Percentiles rank a stretch among this genome's conserved stretches.
Evolutionary conservation across 768 basidiomycete species (phyloP).

Genomic region (Mycena vulgaris): DNA sequence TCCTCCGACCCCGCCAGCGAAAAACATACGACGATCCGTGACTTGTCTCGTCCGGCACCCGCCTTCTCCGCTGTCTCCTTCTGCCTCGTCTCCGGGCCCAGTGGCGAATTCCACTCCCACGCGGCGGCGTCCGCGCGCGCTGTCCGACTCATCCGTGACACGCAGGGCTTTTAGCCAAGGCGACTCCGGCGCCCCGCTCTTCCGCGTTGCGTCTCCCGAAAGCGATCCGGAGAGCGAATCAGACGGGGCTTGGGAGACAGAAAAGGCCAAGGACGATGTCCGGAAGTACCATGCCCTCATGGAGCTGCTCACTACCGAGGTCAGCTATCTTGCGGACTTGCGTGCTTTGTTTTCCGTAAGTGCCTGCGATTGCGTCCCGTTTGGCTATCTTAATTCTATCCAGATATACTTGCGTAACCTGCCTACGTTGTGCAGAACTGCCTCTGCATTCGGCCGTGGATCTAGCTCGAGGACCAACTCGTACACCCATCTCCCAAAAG

Average conservation of each 20-base stretch:
- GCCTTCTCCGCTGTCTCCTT: constrained; percentile 54
- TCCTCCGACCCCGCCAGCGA: constrained; percentile 70
- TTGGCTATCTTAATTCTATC: constrained; percentile 17
- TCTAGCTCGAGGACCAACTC: constrained; percentile 64
- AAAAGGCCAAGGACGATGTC: constrained; percentile 61
- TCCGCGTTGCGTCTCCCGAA: constrained; percentile 9
- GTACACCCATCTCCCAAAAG: constrained; percentile 52
- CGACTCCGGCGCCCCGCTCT: background rate
- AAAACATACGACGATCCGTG: constrained; percentile 53
- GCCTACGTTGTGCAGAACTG: constrained; percentile 61
- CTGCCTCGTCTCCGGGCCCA: constrained; percentile 62
- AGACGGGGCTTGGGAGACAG: constrained; percentile 43
- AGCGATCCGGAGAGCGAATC: constrained; percentile 24
- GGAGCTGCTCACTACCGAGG: constrained; percentile 90
- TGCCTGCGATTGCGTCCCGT: constrained; percentile 29
- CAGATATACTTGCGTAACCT: constrained; percentile 80
- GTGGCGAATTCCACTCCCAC: constrained; percentile 44
- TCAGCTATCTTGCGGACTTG: constrained; percentile 85
- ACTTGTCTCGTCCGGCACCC: constrained; percentile 51
- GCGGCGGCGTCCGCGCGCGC: constrained; percentile 34
- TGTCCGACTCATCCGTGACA: constrained; percentile 23
- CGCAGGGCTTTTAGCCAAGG: background rate
- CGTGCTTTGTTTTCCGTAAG: constrained; percentile 82
- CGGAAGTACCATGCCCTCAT: constrained; percentile 82
- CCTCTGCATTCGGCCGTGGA: constrained; percentile 56